Base-by-base conservation (phyloP, 2,329 filamentous ascomycete species). In the Aspergillus brunneoviolaceus region DNA sequence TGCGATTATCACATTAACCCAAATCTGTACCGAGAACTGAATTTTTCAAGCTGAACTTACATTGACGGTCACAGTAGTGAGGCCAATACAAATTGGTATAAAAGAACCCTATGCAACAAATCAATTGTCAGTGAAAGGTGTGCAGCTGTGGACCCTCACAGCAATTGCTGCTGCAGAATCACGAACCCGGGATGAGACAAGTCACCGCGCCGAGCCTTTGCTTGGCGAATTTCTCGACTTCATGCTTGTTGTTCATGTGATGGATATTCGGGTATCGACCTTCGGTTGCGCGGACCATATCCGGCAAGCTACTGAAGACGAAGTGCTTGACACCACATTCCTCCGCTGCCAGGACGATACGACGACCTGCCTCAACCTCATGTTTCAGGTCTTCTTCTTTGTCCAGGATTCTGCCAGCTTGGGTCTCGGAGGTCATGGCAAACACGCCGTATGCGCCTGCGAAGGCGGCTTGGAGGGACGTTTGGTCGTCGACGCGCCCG, bases 281-380 rank as follows among this genome's bases (percentile, higher is more conserved):
- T 4, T 33, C 21, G 2, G 39, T 67, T 2, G 47, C 63, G 14
- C 52, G 45, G 12, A 49, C 49, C 23, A 64, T 60, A 39, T 68
- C 57, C 14, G 66, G 66, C 47, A 68, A 49, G 45, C 62, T 65
- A 35, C 65, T 68, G n/a, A 67, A 55, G 31, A 67, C 58, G 23
- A 65, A 61, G 57, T 67, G 66, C 35, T 27, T 27, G 21, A 63
- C 52, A 6, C 39, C 9, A 42, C 53, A 63, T n/a, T 35, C 60
- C 23, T 63, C 49, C 2, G 66, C 65, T 31, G 62, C 63, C n/a
- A 29, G 33, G 16, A 68, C 51, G n/a, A 68, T 64, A 21, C 66
- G 65, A 16, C 57, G 19, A 4, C 66, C 66, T 2, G 61, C 62
- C 11, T 61, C 62, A 23, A 67, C 29, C 52, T 68, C 66, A 57